Evolutionary conservation across 768 basidiomycete species (phyloP), one percentile per base, ranked within the genome.

Genomic region (Lactarius tabidus): DNA sequence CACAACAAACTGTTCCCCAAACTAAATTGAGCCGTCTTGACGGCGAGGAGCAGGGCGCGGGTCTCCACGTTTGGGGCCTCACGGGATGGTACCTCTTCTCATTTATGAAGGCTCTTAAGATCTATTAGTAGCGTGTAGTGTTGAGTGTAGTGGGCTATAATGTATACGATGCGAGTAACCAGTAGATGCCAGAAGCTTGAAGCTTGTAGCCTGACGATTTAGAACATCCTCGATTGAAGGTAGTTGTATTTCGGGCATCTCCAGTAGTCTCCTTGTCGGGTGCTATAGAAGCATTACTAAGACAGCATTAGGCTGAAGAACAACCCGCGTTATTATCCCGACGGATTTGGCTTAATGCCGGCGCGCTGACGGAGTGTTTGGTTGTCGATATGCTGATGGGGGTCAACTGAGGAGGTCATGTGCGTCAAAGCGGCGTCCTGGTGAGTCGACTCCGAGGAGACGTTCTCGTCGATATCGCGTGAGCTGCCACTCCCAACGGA

Each of bases 1-100:
- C 75, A 23, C 48, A 55, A 23, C 48, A 55, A 17, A 43, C n/a
- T 48, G 57, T 63, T 68, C 23, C 41, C 59, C 39, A 72, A 33
- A 72, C 70, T 43, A 72, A 72, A 26, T 74, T 75, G 73, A 71
- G 75, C 59, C 79, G 80, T 58, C 79, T 82, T 66, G 75, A 81
- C 51, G 80, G 80, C 17, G 73, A 74, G 23, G 80, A 78, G 33
- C 74, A 73, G 45, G 75, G 77, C 55, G 82, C 79, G 14, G 77
- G 78, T 63, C 74, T 91, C 18, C 88, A 92, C 71, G 84, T 91
- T 31, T 93, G 91, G 89, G 90, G 91, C 0, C 75, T 93, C 71
- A 91, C 91, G 26, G 91, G 90, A 39, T 92, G 90, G 89, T 93
- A 91, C 76, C 78, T 91, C 60, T 82, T 80, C 54, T 70, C 83